Evolutionary conservation across 2,329 filamentous ascomycete genomes (phyloP).

Genomic region (Microcyclospora pomicola): DNA sequence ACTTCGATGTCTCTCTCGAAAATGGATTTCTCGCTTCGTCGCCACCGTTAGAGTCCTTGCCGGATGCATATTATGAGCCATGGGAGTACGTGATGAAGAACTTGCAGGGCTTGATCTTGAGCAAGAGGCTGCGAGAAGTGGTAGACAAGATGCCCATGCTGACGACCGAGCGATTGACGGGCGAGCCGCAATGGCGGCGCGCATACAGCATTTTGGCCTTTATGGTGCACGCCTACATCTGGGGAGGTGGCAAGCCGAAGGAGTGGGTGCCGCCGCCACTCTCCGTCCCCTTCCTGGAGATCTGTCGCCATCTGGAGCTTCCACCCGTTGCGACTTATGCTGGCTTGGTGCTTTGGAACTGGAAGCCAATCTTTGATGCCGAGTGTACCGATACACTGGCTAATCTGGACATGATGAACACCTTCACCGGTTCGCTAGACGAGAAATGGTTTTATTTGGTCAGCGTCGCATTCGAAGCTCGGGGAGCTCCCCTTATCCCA

Average conservation of each 20-base stretch:
- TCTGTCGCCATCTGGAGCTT: conserved; percentile 65
- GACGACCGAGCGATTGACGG: conserved; percentile 65
- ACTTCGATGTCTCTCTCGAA: conserved; percentile 66
- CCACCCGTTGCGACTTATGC: conserved; percentile 91
- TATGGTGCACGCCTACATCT: conserved; percentile 74
- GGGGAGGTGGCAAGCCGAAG: conserved; percentile 63
- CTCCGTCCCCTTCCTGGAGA: conserved; percentile 65
- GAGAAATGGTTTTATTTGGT: conserved; percentile 99
- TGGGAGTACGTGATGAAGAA: conserved; percentile 85
- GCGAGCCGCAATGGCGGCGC: conserved; percentile 80
- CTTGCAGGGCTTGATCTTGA: conserved; percentile 74
- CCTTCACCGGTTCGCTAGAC: conserved; percentile 86
- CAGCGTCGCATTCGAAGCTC: conserved; percentile 88
- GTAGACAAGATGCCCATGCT: conserved; percentile 73
- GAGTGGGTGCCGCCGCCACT: conserved; percentile 66
- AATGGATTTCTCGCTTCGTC: conserved; percentile 81
- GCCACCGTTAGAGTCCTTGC: conserved; percentile 63
- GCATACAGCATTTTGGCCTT: conserved; percentile 70
- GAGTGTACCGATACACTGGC: conserved; percentile 72
- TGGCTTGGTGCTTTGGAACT: conserved; percentile 89
- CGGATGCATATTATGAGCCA: conserved; percentile 83
- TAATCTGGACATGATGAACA: conserved; percentile 76
- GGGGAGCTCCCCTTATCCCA: conserved; percentile 72
- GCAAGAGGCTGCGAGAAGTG: conserved; percentile 64
- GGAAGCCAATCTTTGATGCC: conserved; percentile 74